These are phyloP conservation scores for Pseudonectria foliicola DNA, from an alignment of 2,329 filamentous ascomycete genomes.

Conservation along the genomic window DNA sequence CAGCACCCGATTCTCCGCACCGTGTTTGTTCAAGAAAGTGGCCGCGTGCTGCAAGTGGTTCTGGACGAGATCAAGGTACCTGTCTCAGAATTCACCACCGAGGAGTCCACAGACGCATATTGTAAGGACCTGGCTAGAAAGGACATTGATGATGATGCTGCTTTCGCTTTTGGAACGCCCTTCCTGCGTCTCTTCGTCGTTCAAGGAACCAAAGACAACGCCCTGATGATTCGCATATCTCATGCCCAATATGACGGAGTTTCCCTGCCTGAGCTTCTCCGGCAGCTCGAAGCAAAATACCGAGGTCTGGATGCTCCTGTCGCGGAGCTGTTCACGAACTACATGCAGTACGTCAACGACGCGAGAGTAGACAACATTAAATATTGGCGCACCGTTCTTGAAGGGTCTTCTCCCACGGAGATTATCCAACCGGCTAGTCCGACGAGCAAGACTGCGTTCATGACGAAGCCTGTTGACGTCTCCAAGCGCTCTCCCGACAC, in stretches of 20 bases:
- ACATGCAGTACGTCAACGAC: conserved; percentile 7
- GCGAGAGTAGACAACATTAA: conserved; percentile 7
- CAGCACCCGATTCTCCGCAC: conserved; percentile 19
- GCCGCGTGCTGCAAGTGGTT: conserved; percentile 14
- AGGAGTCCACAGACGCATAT: conserved; percentile 8
- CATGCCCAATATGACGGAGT: conserved; percentile 45
- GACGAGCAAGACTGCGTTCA: conserved; percentile 13
- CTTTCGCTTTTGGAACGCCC: conserved; percentile 8
- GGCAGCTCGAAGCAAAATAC: conserved; percentile 34
- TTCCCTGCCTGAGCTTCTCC: conserved; percentile 35
- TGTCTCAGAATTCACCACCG: conserved; percentile 6
- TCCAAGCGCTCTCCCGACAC: conserved; percentile 16
- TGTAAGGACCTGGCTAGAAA: conserved; percentile 13
- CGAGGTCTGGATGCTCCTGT: conserved; percentile 15
- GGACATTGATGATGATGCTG: conserved; percentile 7
- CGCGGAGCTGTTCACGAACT: conserved; percentile 14
- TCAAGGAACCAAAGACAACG: conserved; percentile 12
- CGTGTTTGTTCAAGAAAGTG: conserved; percentile 15
- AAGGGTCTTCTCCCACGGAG: conserved; percentile 14
- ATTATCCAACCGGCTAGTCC: conserved; percentile 11
- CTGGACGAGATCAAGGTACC: conserved; percentile 11
- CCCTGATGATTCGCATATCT: conserved; percentile 29
- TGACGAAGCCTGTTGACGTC: conserved; percentile 20
- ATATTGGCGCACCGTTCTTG: conserved; percentile 14
- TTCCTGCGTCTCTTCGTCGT: conserved; percentile 16